Conservation (phyloP, 2,329 filamentous ascomycete species). For the Aspergillus sp. region DNA sequence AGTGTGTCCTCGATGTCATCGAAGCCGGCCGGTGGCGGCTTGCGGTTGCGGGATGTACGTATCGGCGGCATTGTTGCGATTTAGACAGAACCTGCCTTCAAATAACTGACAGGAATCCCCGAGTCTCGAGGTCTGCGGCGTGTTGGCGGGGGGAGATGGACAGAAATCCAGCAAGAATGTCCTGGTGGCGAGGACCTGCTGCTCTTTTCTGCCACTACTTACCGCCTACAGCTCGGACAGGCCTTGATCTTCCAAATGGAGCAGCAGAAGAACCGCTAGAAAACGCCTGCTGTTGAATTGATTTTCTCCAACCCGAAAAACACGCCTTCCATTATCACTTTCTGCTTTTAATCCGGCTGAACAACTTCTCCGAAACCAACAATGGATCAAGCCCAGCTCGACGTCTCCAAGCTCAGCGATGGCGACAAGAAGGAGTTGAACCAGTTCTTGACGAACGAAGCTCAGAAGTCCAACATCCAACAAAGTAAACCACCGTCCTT, state of each 20-base stretch:
- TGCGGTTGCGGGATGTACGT: conserved; percentile 59
- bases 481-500: conserved; percentile 41
- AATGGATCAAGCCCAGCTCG: conserved; percentile 49
- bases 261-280: no score
- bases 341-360: background rate
- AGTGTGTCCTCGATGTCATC: conserved; percentile 69
- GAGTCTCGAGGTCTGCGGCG: no score
- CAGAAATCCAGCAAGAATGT: background rate
- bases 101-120: background rate
- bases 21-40: conserved; percentile 66
- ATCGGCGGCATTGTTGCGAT: conserved; percentile 57
- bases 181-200: background rate
- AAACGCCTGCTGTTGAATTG: background rate
- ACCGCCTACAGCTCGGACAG: background rate
- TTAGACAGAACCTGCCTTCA: conserved; percentile 3
- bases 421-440: conserved; percentile 85
- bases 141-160: no score
- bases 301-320: background rate
- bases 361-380: conserved; percentile 6
- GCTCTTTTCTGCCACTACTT: background rate
- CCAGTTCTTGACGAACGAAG: conserved; percentile 79
- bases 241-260: background rate
- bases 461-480: conserved; percentile 69
- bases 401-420: conserved; percentile 73
- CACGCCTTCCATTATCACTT: background rate